Evolutionary conservation across 2,329 filamentous ascomycete species (phyloP).

Genomic region (Orbilia blumenaviensis): DNA sequence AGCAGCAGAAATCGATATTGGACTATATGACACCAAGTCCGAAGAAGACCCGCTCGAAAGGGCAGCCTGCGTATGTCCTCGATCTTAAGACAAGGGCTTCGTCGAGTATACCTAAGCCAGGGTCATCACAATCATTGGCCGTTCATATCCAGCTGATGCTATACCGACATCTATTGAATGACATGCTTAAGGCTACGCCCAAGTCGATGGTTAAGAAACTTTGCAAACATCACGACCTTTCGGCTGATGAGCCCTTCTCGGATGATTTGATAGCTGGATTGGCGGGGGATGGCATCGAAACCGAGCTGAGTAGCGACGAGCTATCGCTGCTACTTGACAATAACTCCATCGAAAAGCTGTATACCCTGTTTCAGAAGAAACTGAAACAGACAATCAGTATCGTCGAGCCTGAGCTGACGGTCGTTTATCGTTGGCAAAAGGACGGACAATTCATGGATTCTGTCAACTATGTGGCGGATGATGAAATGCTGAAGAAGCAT

Average conservation of each 20-base stretch:
- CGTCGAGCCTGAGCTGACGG: constrained; percentile 68
- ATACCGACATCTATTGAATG: constrained; percentile 84
- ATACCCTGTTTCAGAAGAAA: constrained; percentile 67
- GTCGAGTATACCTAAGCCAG: constrained; percentile 68
- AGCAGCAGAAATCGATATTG: constrained; percentile 48
- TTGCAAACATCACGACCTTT: constrained; percentile 75
- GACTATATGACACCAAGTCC: constrained; percentile 48
- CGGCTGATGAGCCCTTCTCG: constrained; percentile 74
- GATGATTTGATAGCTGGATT: constrained; percentile 69
- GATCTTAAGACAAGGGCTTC: constrained; percentile 86
- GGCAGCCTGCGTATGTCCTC: constrained; percentile 73
- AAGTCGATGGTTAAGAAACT: constrained; percentile 73
- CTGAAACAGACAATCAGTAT: constrained; percentile 67
- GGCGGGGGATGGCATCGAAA: constrained; percentile 19
- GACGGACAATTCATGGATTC: constrained; percentile 67
- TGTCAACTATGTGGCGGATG: constrained; percentile 74
- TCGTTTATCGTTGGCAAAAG: constrained; percentile 66
- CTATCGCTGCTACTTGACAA: constrained; percentile 66
- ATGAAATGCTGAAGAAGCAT: constrained; percentile 71
- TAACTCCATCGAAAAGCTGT: constrained; percentile 70
- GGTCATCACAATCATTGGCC: constrained; percentile 70
- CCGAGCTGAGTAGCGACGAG: constrained; percentile 59
- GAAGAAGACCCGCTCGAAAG: constrained; percentile 43
- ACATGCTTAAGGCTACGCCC: constrained; percentile 72
- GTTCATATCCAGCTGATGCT: constrained; percentile 88